phyloP scores from a whole-genome alignment of 2,329 filamentous ascomycete species.

The Paecilomyces formosus region DNA sequence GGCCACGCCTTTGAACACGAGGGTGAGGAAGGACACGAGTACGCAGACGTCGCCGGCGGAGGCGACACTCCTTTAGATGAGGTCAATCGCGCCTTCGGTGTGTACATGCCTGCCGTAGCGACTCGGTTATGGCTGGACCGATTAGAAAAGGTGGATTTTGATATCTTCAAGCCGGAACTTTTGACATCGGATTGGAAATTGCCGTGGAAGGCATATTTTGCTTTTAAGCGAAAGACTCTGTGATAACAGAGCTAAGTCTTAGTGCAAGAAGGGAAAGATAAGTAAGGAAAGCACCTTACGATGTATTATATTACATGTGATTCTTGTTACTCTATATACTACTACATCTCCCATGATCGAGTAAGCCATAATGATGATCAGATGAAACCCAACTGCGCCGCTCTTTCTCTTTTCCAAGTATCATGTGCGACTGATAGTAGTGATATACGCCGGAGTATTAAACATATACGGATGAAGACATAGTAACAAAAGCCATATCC shows the following conservation, averaged over 20 bases:
- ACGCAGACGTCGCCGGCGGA: conserved; percentile 16
- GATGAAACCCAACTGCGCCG: background rate
- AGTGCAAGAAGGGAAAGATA: background rate
- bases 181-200: conserved; percentile 70
- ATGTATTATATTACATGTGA: background rate
- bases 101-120: conserved; percentile 72
- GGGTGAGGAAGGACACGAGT: conserved; percentile 61
- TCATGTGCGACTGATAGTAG: background rate
- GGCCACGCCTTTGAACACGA: conserved; percentile 87
- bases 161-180: conserved; percentile 62
- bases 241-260: conserved; percentile 16
- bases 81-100: conserved; percentile 63
- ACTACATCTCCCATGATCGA: background rate
- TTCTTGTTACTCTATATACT: background rate
- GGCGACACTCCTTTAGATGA: conserved; percentile 36
- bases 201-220: conserved; percentile 68
- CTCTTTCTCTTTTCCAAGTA: background rate
- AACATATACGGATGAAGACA: background rate
- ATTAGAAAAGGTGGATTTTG: conserved; percentile 75
- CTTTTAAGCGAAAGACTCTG: conserved; percentile 48
- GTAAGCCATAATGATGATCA: background rate
- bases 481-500: conserved; percentile 7
- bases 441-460: background rate
- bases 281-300: background rate
- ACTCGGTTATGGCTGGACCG: conserved; percentile 71